Conservation (phyloP, 1,284 basidiomycete genomes). For the Moniliophthora roreri region DNA sequence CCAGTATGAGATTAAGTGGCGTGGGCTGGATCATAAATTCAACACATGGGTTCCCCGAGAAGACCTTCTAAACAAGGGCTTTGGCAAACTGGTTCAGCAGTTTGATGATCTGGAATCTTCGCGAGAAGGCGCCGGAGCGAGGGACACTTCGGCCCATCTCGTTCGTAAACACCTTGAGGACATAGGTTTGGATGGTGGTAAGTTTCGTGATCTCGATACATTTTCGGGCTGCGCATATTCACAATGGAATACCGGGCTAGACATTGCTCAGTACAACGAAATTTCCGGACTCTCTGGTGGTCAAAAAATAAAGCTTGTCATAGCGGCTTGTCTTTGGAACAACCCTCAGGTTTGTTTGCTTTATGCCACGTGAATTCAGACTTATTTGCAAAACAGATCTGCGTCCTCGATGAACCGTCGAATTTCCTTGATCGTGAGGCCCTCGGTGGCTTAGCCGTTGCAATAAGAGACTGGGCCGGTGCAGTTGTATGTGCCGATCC, state of each 20-base stretch:
- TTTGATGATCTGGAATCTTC: conserved; percentile 98
- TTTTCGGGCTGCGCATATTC: no score
- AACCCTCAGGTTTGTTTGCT: conserved; percentile 76
- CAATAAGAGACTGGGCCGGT: conserved; percentile 95
- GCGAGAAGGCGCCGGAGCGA: conserved; percentile 86
- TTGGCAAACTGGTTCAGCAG: conserved; percentile 89
- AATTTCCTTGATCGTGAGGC: conserved; percentile 95
- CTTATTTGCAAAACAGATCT: conserved; percentile 43
- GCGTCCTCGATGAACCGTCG: conserved; percentile 91
- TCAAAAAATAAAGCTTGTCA: conserved; percentile 97
- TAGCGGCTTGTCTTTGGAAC: conserved; percentile 94
- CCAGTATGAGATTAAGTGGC: conserved; percentile 98
- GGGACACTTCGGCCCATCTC: conserved; percentile 78
- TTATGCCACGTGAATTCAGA: conserved; percentile 2
- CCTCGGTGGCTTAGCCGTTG: conserved; percentile 90
- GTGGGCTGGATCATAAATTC: conserved; percentile 88
- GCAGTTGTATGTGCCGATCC: conserved; percentile 70
- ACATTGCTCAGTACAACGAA: conserved; percentile 97
- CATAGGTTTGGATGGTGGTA: conserved; percentile 85
- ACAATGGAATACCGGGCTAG: no score
- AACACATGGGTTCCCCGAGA: conserved; percentile 97
- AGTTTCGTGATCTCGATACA: no score
- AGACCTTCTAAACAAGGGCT: conserved; percentile 86
- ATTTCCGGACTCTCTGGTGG: conserved; percentile 90
- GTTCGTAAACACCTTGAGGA: conserved; percentile 92